A percentile compares a stretch with the other conserved stretches of the same genome.
Conservation (phyloP, 1,284 basidiomycete species). For the Pholiota adiposa region DNA sequence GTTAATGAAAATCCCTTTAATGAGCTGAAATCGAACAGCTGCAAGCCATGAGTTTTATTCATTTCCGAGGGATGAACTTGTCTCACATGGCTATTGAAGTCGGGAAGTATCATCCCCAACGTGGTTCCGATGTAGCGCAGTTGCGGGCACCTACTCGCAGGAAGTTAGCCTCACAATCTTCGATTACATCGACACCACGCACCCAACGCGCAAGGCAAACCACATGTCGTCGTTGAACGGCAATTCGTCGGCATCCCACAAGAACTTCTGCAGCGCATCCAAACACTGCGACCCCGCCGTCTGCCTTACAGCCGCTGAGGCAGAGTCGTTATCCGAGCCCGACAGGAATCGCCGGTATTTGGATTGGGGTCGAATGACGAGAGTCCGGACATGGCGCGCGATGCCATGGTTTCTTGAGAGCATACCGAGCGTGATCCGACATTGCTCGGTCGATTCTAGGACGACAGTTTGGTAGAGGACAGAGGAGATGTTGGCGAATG, state of each 20-base stretch:
- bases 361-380: conserved; percentile 50
- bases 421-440: conserved; percentile 64
- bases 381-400: conserved; percentile 65
- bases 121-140: conserved; percentile 62
- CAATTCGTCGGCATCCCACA: conserved; percentile 71
- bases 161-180: conserved; percentile 10
- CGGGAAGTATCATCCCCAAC: conserved; percentile 62
- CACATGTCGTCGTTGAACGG: conserved; percentile 74
- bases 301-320: conserved; percentile 51
- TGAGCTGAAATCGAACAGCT: conserved; percentile 70
- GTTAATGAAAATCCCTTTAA: conserved; percentile 62
- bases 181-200: conserved; percentile 26
- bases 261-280: conserved; percentile 65
- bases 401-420: conserved; percentile 54
- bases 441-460: conserved; percentile 59
- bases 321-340: conserved; percentile 36
- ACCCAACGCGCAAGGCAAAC: conserved; percentile 69
- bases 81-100: conserved; percentile 61
- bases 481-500: conserved; percentile 57
- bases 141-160: conserved; percentile 62
- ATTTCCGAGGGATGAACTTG: background rate
- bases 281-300: conserved; percentile 51
- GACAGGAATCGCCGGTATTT: conserved; percentile 34
- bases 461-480: conserved; percentile 61
- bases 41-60: conserved; percentile 7